Evolutionary conservation across 2,329 filamentous ascomycete species (phyloP), one percentile per base, ranked within the genome.

Genomic region (Aspergillaceae sp.): DNA sequence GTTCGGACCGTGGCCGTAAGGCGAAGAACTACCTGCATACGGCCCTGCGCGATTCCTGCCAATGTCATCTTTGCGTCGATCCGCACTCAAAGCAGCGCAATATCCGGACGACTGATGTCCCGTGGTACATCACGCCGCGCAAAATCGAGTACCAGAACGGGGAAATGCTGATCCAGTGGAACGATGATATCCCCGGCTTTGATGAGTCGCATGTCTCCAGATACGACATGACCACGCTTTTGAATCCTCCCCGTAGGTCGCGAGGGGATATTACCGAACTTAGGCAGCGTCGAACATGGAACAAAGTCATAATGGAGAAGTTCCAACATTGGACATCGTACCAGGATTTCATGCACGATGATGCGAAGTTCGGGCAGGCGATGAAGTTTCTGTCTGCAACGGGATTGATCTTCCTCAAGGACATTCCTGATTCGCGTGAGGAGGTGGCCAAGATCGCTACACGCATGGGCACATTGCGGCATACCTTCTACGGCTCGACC

Each of bases 401-500:
- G 43, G 92, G 92, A 0, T 70, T 97, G 0, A 69, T 95, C 10
- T 87, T 94, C 64, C 66, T 97, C 29, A 79, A 77, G 42, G 77
- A 80, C 49, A 83, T 95, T 4, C 90, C 91, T 0, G 72, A 81
- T 7, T 76, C 78, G 10, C 78, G 84, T 50, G 66, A 74, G 1
- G 76, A 81, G 4, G 84, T 96, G 4, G 75, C 79, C 35, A 68
- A 74, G 26, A 80, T 97, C 48, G 85, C 82, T 2, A 73, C 74
- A 3, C 79, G 82, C 43, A 86, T 97, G 48, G 90, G 89, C 1
- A 79, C 79, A 32, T 70, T 96, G 28, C 85, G 88, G 59, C 82
- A 88, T 56, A 92, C 90, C 5, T 92, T 97, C 62, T 97, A 97
- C 65, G 92, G 92, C 37, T 74, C 77, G 55, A 94, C 88, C 0